Evolutionary conservation across 495 filamentous ascomycete species (phyloP), one percentile per base, ranked within the genome.

Genomic region (Aspergillus saccharolyticus): DNA sequence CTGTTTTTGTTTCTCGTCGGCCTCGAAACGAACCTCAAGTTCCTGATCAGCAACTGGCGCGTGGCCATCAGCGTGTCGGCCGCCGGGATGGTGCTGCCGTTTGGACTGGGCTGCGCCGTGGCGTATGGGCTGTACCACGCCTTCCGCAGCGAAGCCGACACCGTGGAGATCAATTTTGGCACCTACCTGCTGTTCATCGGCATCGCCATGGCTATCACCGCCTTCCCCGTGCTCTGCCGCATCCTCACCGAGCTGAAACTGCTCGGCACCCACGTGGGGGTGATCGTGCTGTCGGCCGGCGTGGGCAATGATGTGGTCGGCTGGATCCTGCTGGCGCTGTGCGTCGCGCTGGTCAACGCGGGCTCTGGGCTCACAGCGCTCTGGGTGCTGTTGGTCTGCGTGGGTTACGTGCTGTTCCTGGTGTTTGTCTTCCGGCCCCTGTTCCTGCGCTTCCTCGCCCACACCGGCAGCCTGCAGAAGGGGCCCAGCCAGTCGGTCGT

Each of bases 301-400:
- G 92, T 97, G 28, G 92, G 92, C 10, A 98, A 98, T 60, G 94
- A 98, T 65, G 91, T 97, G 20, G 83, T 90, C 10, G 94, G 93
- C 42, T 98, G 93, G 93, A 85, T 98, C 60, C 76, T 98, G 24
- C 85, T 98, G 8, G 93, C 93, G 2, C 84, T 98, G 42, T 97
- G 92, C 65, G 93, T 98, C 33, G 90, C 93, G 2, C 74, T 98
- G 53, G 94, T 96, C 51, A 98, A 98, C 65, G 90, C 91, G 16
- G 85, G 83, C 42, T 86, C 78, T 54, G 94, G 94, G 2, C 64
- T 98, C 20, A 88, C 90, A 4, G 93, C 94, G 4, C 78, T 98
- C 7, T 98, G 85, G 69, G 90, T 96, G 10, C 73, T 98, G 12
- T 79, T 98, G 14, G 82, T 85, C 52, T 85, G 83, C 53, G 71